Evolutionary conservation across 805 yeast species (phyloP).

Genomic region (Cyberlindnera mississippiensis): DNA sequence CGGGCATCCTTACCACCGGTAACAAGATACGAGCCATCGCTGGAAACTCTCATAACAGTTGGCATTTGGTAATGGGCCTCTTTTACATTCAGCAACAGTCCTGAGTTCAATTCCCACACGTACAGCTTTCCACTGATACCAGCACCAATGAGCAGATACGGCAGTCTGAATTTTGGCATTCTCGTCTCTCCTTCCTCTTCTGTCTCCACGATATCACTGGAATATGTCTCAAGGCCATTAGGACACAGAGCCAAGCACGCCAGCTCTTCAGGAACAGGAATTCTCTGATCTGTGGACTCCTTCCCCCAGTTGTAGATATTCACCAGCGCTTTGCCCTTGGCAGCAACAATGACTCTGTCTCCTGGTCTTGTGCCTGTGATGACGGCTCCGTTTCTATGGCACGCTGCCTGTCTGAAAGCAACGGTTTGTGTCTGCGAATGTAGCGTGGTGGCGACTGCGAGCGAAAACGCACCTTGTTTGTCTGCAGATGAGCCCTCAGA

Average conservation of each 20-base stretch:
- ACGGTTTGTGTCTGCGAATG: conserved; percentile 41
- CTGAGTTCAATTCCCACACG: conserved; percentile 83
- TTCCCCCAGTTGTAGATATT: conserved; percentile 70
- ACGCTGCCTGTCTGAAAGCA: conserved; percentile 45
- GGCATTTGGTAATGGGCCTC: conserved; percentile 84
- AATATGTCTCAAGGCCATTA: conserved; percentile 29
- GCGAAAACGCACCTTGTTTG: conserved; percentile 40
- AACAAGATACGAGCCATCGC: conserved; percentile 61
- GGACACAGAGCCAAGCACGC: conserved; percentile 48
- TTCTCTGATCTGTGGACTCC: conserved; percentile 68
- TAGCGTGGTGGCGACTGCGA: conserved; percentile 38
- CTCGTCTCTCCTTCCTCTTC: conserved; percentile 17
- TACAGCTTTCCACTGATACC: conserved; percentile 72
- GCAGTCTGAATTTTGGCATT: conserved; percentile 43
- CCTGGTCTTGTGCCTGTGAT: conserved; percentile 39
- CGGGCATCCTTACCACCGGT: conserved; percentile 84
- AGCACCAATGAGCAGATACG: conserved; percentile 72
- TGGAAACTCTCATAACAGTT: conserved; percentile 52
- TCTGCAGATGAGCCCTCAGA: conserved; percentile 42
- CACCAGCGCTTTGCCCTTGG: conserved; percentile 67
- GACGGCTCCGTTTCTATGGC: conserved; percentile 45
- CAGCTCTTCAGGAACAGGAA: conserved; percentile 81
- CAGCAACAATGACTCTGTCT: conserved; percentile 51
- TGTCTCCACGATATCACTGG: conserved; percentile 19
- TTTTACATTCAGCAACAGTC: conserved; percentile 63